Evolutionary conservation across 2,329 filamentous ascomycete species (phyloP), one percentile per base, ranked within the genome.

Genomic region (Epichloe sp.): DNA sequence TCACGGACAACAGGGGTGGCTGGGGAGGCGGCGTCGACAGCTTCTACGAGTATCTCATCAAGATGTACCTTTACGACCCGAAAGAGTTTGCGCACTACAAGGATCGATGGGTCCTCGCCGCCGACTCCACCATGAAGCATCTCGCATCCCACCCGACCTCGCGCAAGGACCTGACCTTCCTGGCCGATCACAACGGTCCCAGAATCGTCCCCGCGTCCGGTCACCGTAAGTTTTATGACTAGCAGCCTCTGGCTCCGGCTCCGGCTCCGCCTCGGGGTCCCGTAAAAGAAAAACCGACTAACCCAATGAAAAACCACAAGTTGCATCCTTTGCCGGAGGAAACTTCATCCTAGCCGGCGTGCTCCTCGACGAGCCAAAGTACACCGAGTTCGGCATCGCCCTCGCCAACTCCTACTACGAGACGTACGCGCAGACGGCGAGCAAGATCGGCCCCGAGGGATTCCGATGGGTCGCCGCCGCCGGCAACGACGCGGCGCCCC

Each of bases 1-100:
- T 94, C 58, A 57, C 76, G 14, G 78, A 91, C 60, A 75, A 75
- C 21, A 60, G 57, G 1, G 88, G 88, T 47, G 84, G 86, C 44
- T 95, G 88, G 88, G 77, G 79, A 41, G 87, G 83, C 48, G 84
- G 85, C 12, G 77, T 77, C 26, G 88, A 94, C 65, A 87, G 82
- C 41, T 94, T 83, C 69, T 95, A 94, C 68, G 88, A 94, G 68
- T 94, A 94, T 60, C 77, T 95, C 37, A 83, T 95, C 65, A 95
- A 95, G 72, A 91, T 93, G 86, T 94, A 83, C 60, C 66, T 91
- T 51, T 94, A 94, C 63, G 84, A 90, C 61, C 74, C 80, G 0
- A 58, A 64, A 4, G 74, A 79, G 4, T 94, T 86, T 59, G 66
- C 60, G 1, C 54, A 65, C 2, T 88, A 91, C 68, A 80, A 75